phyloP scores from a whole-genome alignment of 345 rosid species.

The Physaria fendleri region DNA sequence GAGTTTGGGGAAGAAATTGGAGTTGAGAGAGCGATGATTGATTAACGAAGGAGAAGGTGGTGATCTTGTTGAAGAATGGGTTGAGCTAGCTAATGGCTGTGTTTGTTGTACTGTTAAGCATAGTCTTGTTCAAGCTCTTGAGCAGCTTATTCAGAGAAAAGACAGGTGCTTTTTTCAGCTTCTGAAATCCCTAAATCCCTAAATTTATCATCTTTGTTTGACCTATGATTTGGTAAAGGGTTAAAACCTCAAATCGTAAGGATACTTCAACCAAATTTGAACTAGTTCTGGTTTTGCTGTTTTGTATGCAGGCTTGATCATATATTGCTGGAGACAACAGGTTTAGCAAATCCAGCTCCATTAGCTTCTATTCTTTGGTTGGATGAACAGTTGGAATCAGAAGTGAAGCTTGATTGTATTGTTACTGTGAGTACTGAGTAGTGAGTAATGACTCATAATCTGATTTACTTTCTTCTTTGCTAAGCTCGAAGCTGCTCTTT shows the following conservation, averaged over 20 bases:
- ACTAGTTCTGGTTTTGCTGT: not conserved
- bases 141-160: conserved; percentile 85
- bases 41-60: conserved; percentile 88
- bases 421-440: conserved; percentile 58
- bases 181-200: not conserved
- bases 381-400: conserved; percentile 90
- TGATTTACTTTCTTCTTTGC: not conserved
- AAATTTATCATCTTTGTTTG: not conserved
- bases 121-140: conserved; percentile 84
- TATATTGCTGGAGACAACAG: conserved; percentile 95
- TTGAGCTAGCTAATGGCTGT: conserved; percentile 92
- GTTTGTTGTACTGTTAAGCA: conserved; percentile 93
- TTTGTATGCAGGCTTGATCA: conserved; percentile 64
- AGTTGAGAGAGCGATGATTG: conserved; percentile 97
- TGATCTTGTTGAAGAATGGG: conserved; percentile 90
- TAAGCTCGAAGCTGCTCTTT: not conserved
- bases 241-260: not conserved
- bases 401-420: conserved; percentile 87
- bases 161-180: conserved; percentile 41
- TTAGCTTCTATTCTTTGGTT: conserved; percentile 91
- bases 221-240: not conserved
- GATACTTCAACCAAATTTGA: not conserved
- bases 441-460: not conserved
- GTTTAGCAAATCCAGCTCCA: conserved; percentile 95
- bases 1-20: conserved; percentile 98